A percentile compares a stretch with the other conserved stretches of the same genome.
Evolutionary conservation across 192 early-diverging fungal species (phyloP).

Genomic region (Dimargaris verticillata): DNA sequence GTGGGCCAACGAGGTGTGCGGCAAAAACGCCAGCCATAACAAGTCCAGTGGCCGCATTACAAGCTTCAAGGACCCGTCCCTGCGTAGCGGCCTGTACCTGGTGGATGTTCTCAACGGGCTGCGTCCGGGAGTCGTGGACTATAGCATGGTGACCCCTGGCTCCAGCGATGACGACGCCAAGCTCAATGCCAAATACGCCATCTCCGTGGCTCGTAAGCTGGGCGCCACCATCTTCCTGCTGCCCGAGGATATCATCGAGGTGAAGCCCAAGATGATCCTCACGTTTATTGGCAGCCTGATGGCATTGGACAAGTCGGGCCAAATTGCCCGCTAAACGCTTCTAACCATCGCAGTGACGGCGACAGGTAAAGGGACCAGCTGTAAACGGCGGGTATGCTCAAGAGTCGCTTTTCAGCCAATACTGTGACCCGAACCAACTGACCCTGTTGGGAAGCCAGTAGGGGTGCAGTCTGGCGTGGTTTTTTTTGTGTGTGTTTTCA

Average conservation of each 20-base stretch:
- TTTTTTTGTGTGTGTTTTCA: no score
- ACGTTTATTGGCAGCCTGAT: conserved; percentile 91
- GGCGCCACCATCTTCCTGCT: conserved; percentile 97
- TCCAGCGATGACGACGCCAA: conserved; percentile 62
- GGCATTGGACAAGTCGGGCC: conserved; percentile 41
- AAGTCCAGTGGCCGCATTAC: conserved; percentile 48
- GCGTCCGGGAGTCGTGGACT: conserved; percentile 82
- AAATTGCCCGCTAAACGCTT: conserved; percentile 14
- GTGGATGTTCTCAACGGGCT: conserved; percentile 87
- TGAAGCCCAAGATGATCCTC: conserved; percentile 90
- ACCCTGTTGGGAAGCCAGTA: no score
- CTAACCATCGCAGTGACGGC: no score
- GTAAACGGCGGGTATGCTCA: no score
- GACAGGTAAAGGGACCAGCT: no score
- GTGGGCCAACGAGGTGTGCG: conserved; percentile 84
- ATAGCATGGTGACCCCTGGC: conserved; percentile 61
- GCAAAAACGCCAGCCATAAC: conserved; percentile 21
- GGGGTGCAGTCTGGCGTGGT: no score
- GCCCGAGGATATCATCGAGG: conserved; percentile 97
- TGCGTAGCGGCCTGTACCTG: conserved; percentile 69
- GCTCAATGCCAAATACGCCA: conserved; percentile 90
- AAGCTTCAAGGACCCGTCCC: conserved; percentile 69
- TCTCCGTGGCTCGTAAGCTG: conserved; percentile 95
- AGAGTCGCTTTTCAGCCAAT: no score
- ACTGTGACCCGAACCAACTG: no score